Evolutionary conservation across 345 rosid species (phyloP).

Genomic region (Dipteronia sinensis): DNA sequence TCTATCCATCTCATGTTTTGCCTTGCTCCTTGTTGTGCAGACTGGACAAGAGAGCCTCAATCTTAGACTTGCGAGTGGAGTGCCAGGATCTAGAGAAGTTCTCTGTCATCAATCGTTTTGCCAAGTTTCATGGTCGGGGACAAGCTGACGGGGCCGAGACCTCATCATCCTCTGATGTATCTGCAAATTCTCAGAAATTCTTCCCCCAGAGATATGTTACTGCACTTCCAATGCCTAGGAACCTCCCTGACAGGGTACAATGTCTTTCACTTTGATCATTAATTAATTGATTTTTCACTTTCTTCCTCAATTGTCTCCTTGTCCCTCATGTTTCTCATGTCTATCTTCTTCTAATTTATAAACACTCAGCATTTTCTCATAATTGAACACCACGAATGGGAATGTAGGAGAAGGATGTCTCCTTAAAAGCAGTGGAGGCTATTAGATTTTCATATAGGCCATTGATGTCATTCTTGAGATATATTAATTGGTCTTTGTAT

Average conservation of each 20-base stretch:
- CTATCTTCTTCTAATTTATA: slow-evolving; percentile 28
- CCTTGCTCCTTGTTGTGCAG: slow-evolving; percentile 43
- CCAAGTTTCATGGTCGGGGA: slow-evolving; percentile 75
- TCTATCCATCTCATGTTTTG: slow-evolving; percentile 13
- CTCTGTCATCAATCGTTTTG: slow-evolving; percentile 89
- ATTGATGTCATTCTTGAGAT: slow-evolving; percentile 43
- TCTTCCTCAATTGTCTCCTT: slow-evolving; percentile 32
- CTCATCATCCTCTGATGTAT: slow-evolving; percentile 45
- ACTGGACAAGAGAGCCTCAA: slow-evolving; percentile 63
- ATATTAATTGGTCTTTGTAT: slow-evolving; percentile 34
- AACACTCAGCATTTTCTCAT: slow-evolving; percentile 24
- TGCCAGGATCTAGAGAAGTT: slow-evolving; percentile 79
- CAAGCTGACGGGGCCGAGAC: slow-evolving; percentile 54
- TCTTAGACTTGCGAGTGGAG: slow-evolving; percentile 75
- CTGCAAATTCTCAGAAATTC: slow-evolving; percentile 44
- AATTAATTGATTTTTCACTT: slow-evolving; percentile 41
- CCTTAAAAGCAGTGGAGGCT: slow-evolving; percentile 36
- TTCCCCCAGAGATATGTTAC: slow-evolving; percentile 83
- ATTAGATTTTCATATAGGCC: slow-evolving; percentile 46
- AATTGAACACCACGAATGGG: slow-evolving; percentile 34
- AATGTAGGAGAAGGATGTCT: slow-evolving; percentile 36
- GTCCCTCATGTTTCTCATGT: slow-evolving; percentile 20
- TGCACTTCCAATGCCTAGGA: slow-evolving; percentile 78
- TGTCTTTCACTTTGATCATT: slow-evolving; percentile 84
- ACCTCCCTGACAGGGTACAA: slow-evolving; percentile 87